A percentile compares a stretch with the other conserved stretches of the same genome.
These are phyloP conservation scores for Colletotrichum liriopes DNA, from an alignment of 2,329 filamentous ascomycete genomes.

Conservation along the genomic window DNA sequence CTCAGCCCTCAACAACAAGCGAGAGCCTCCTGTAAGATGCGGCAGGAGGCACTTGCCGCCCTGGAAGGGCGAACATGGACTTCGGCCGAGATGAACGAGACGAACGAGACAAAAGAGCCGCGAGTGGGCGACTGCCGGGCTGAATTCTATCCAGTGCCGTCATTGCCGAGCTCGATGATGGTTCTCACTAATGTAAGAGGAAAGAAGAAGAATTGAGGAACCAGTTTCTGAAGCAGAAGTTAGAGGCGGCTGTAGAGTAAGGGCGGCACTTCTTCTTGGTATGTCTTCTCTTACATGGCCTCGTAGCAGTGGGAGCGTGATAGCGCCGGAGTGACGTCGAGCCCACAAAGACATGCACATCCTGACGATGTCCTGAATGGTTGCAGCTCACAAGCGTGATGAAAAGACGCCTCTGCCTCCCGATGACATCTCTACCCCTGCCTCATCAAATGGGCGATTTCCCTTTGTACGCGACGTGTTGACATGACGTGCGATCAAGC, in stretches of 20 bases:
- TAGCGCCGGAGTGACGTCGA: conserved; percentile 11
- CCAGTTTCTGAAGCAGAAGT: neutral
- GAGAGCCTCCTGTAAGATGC: neutral
- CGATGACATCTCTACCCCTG: neutral
- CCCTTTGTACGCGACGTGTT: conserved; percentile 13
- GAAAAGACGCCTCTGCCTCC: conserved; percentile 15
- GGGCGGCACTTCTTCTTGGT: neutral
- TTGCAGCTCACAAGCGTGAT: conserved; percentile 21
- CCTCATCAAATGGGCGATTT: neutral
- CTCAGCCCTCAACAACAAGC: neutral
- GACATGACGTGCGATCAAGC: conserved; percentile 22
- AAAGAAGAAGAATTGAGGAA: neutral
- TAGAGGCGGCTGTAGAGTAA: neutral
- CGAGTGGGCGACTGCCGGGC: neutral
- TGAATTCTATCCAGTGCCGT: neutral
- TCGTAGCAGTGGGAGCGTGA: neutral
- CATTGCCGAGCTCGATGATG: neutral
- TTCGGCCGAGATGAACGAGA: neutral
- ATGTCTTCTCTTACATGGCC: neutral
- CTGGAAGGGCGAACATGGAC: neutral
- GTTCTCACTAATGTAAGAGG: neutral
- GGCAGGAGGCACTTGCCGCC: conserved; percentile 3
- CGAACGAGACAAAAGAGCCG: neutral
- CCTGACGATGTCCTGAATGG: conserved; percentile 12
- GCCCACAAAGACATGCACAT: neutral